Evolutionary conservation across 768 basidiomycete genomes (phyloP), one percentile per base, ranked within the genome.

Genomic region (Galerina sulciceps): DNA sequence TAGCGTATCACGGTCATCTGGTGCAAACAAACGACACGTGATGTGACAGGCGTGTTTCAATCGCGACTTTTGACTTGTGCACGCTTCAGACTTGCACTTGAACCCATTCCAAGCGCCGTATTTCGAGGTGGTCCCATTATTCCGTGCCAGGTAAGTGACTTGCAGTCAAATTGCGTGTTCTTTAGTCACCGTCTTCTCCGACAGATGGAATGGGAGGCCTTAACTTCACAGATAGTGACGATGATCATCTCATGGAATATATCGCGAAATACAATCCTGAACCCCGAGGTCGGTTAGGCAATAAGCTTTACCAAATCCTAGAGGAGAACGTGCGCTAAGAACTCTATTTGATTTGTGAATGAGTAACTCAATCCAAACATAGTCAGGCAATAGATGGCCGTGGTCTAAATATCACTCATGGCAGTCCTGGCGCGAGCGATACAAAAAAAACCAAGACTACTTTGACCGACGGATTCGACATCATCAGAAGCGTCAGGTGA

Each of bases 361-460:
- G 26, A 4, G 26, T 31, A 55, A 14, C 10, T 35, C 55, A 38
- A 45, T 10, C 13, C 10, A n/a, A 22, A 9, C 10, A n/a, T 18
- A 67, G 63, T 48, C 50, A 34, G 56, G 18, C 10, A 62, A 65
- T 0, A 70, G 67, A 58, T 88, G 85, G 84, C 70, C 75, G 10
- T 89, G 85, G 84, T 70, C 79, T n/a, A 59, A 48, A 15, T 71
- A 68, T 6, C 88, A 88, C 67, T 3, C 85, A 2, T 84, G 78
- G 83, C 76, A 77, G n/a, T 85, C 85, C 4, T 89, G 88, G 88
- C 80, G 85, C 20, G 79, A 84, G 45, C 77, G 81, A n/a, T 89
- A 89, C 62, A 73, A 67, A 59, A 83, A 76, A 60, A 75, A 87
- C 48, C 49, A 74, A 38, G 62, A 35, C 0, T 20, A 61, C 0